Conservation (phyloP, 1,284 basidiomycete genomes). For the Austroboletus olivaceoglutinosus region DNA sequence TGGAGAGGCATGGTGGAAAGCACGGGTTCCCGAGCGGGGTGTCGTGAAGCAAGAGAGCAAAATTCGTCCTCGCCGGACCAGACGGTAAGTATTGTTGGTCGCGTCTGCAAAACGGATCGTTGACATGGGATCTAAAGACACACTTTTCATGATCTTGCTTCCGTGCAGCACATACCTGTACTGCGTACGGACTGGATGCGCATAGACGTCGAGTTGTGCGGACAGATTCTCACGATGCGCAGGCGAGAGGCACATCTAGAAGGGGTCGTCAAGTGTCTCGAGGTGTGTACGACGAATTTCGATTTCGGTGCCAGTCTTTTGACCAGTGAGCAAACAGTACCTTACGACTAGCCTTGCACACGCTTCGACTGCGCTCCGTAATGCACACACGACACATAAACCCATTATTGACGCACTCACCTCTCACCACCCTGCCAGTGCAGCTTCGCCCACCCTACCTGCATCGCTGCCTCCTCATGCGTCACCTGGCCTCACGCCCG, state of each 20-base stretch:
- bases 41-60: constrained; percentile 3
- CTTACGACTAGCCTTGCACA: constrained; percentile 51
- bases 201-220: constrained; percentile 75
- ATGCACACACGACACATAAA: constrained; percentile 54
- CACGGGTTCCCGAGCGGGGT: constrained; percentile 12
- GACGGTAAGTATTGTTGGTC: constrained; percentile 17
- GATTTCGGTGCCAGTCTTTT: constrained; percentile 2
- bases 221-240: constrained; percentile 64
- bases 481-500: constrained; percentile 13
- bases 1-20: constrained; percentile 25
- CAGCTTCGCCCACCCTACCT: constrained; percentile 3
- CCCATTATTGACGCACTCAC: constrained; percentile 44
- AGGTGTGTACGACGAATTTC: constrained; percentile 25
- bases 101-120: constrained; percentile 1
- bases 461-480: constrained; percentile 1
- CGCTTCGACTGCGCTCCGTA: constrained; percentile 53
- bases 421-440: constrained; percentile 31
- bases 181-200: constrained; percentile 62
- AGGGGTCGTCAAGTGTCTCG: constrained; percentile 41
- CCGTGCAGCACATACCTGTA: constrained; percentile 44
- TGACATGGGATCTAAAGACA: constrained; percentile 42
- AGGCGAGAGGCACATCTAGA: constrained; percentile 59
- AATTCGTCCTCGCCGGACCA: constrained; percentile 3
- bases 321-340: constrained; percentile 34
- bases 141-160: constrained; percentile 59